Evolutionary conservation across 306 rosid species (phyloP), one percentile per base, ranked within the genome.

Genomic region (Inga laurina): DNA sequence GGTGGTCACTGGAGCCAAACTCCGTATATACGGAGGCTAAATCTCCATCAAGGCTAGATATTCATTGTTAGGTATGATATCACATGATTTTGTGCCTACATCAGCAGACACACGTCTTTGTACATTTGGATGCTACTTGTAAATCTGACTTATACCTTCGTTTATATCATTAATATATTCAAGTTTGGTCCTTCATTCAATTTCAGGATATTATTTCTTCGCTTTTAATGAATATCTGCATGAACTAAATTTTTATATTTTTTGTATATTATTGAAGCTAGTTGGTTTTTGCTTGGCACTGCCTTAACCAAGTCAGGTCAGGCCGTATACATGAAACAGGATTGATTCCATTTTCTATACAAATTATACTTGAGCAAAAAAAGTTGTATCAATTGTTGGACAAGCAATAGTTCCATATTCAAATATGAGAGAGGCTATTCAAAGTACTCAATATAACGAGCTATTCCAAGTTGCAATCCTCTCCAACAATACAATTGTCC

Each of bases 1-100:
- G 97, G 86, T 92, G 75, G 93, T 92, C 81, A 89, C 91, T 0
- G 97, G 97, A 77, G 97, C 93, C 43, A 92, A 79, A 90, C 93
- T 92, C 0, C 69, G 82, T 13, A 84, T 90, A 57, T 90, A 85
- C 62, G 89, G 84, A 82, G 90, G 93, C n/a, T 78, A 79, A 77
- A 89, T 92, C 68, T 86, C 92, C 39, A 83, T 92, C 34, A 89
- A 57, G 67, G 93, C 83, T 62, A 92, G 86, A 79, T 89, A 83
- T 80, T 83, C 97, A 32, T 84, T 90, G 89, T 81, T 92, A 78
- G 75, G 81, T 68, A 82, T 90, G 30, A 27, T 27, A 27, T 27
- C 30, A 27, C 30, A 27, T 27, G 30, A 27, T 27, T 27, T 27
- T 27, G 30, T 27, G 30, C 30, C 1, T 27, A 27, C 30, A 27